Base-by-base conservation (phyloP, 805 yeast species). In the Starmerella apis region DNA sequence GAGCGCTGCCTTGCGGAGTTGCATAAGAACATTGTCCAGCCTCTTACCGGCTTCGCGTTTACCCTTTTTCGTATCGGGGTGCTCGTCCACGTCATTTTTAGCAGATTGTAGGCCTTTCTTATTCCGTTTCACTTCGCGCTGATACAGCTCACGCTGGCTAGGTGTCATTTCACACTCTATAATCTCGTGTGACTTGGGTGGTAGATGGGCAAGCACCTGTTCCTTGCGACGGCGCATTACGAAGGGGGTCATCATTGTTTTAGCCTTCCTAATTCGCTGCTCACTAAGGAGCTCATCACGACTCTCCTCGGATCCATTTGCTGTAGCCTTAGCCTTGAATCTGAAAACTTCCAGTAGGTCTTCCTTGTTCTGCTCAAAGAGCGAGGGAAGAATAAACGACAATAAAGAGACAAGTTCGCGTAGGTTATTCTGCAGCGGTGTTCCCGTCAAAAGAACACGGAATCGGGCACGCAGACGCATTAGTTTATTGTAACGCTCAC, bases 191-290 rank as follows among this genome's bases (percentile, higher is more conserved):
- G 71, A 68, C 63, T 92, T 92, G 27, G 75, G 72, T 0, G 98
- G 98, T 51, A 92, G 71, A 63, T 92, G 90, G 62, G 84, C 78
- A 65, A 92, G 74, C 7, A 92, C 98, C 66, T 90, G 96, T 49
- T 78, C 84, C 68, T 92, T 92, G 63, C 81, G 82, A 64, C 99
- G 79, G 66, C 99, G 76, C 60, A 92, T 70, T 8, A 92, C 90
- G 69, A 92, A 92, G 3, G 99, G 99, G 2, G 94, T 83, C 97
- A 92, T 90, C 96, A 92, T 90, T 4, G 92, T 83, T 64, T 86
- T 86, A 3, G 99, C 99, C 62, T 87, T 84, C 30, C 80, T 75
- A 54, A 92, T 87, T 0, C 98, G 94, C 67, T 90, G 94, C 57
- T 82, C 83, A 0, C 96, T 86, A 36, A 92, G 69, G 38, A 92